Base-by-base conservation (phyloP, 2,329 filamentous ascomycete genomes). In the Fusarium keratoplasticum region DNA sequence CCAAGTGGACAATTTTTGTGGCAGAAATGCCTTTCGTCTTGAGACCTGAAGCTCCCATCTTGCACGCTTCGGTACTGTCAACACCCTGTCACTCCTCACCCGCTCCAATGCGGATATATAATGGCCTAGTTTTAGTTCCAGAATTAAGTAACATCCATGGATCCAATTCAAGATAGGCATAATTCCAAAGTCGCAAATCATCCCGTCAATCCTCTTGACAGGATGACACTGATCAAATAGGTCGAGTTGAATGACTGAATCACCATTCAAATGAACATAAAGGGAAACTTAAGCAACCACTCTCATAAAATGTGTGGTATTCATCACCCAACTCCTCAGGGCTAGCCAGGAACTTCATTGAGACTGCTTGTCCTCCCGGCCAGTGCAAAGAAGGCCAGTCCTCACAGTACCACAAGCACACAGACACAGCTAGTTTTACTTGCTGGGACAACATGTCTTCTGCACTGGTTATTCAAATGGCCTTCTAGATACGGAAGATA, bases 221-320 rank as follows among this genome's bases (percentile, higher is more conserved):
- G 11, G 47, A 54, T 20, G 47, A 54, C 4, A 31, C 27, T 20
- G 18, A 31, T 10, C 6, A 8, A 54, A 20, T 20, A 20, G 4
- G 11, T 18, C 25, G 4, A 8, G 18, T 54, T 31, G 27, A 14
- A 31, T 31, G 47, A 20, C 18, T 31, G 14, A 3, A 52, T 29
- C 47, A 31, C 27, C 10, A 8, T 52, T 20, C 27, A 52, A 5
- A 31, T 31, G 1, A 29, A 13, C 47, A n/a, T 31, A 52, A 27
- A 16, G 5, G 14, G 42, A 8, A 47, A 47, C 8, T 47, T 18
- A 47, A 47, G 8, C 14, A 47, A 47, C 16, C 42, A 10, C 9
- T 6, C 5, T n/a, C 5, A n/a, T 0, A n/a, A 3, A 13, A 7
- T 29, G 6, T 2, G 5, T 29, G 10, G 8, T 10, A 18, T n/a